phyloP scores from a whole-genome alignment of 495 filamentous ascomycete genomes.

The Evernia prunastri region DNA sequence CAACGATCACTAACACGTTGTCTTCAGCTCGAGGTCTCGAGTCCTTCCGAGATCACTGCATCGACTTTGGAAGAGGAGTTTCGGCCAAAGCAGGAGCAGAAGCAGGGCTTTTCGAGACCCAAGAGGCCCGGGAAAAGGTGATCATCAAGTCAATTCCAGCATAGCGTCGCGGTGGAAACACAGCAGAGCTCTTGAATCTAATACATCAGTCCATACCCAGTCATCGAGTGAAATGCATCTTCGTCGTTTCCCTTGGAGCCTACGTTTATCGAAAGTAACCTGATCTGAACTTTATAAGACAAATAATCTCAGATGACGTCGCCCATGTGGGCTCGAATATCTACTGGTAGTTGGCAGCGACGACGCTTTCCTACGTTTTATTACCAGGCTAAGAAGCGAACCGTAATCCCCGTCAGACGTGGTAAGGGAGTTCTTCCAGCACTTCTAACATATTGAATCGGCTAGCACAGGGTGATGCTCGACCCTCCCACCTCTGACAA shows the following conservation, averaged over 20 bases:
- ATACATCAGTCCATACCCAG: neutral
- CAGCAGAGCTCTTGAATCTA: neutral
- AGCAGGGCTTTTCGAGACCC: slow-evolving; percentile 76
- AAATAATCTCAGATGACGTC: neutral
- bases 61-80: slow-evolving; percentile 67
- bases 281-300: neutral
- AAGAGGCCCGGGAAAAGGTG: slow-evolving; percentile 65
- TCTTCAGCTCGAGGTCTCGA: slow-evolving; percentile 55
- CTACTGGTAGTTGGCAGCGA: too few relatives aligned
- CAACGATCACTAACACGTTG: slow-evolving; percentile 1
- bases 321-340: too few relatives aligned
- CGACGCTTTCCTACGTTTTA: too few relatives aligned
- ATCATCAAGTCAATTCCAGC: neutral
- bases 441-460: neutral
- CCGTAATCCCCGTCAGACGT: neutral
- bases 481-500: neutral
- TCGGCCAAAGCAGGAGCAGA: slow-evolving; percentile 60
- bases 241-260: neutral
- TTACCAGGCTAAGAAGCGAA: too few relatives aligned
- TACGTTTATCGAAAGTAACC: neutral
- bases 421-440: neutral
- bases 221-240: neutral
- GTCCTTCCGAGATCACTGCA: slow-evolving; percentile 73
- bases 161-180: neutral
- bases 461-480: neutral